These are phyloP conservation scores for Claviceps sp. DNA, from an alignment of 2,329 filamentous ascomycete species.

Conservation along the genomic window DNA sequence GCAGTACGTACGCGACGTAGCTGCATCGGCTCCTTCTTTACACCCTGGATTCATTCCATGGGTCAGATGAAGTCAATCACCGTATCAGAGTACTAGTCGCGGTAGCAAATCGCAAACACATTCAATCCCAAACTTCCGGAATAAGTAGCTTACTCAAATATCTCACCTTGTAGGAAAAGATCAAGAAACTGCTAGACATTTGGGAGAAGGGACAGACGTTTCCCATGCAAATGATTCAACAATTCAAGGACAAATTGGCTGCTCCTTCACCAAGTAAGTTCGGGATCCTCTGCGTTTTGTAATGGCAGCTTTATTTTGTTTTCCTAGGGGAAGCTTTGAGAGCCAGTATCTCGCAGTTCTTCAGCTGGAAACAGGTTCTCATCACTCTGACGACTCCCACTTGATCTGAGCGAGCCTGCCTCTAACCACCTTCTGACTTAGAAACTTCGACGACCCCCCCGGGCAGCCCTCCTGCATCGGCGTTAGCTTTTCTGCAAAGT, in stretches of 20 bases:
- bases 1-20: neutral
- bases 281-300: neutral
- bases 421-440: slow-evolving; percentile 20
- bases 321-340: neutral
- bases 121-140: slow-evolving; percentile 7
- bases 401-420: neutral
- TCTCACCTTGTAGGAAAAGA: slow-evolving; percentile 66
- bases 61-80: neutral
- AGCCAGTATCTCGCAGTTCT: neutral
- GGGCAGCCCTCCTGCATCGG: slow-evolving; percentile 41
- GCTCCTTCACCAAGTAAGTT: slow-evolving; percentile 53
- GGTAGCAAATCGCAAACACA: slow-evolving; percentile 12
- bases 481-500: slow-evolving; percentile 26
- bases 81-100: slow-evolving; percentile 8
- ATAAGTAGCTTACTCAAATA: slow-evolving; percentile 26
- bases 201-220: slow-evolving; percentile 96
- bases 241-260: slow-evolving; percentile 71
- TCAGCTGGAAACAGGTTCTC: neutral
- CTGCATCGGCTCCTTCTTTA: neutral
- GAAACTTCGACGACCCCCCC: slow-evolving; percentile 60
- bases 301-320: neutral
- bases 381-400: neutral
- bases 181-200: slow-evolving; percentile 85
- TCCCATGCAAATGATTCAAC: slow-evolving; percentile 61
- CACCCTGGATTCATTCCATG: neutral